Evolutionary conservation across 805 yeast genomes (phyloP).

Genomic region (Kuraishia ogatae): DNA sequence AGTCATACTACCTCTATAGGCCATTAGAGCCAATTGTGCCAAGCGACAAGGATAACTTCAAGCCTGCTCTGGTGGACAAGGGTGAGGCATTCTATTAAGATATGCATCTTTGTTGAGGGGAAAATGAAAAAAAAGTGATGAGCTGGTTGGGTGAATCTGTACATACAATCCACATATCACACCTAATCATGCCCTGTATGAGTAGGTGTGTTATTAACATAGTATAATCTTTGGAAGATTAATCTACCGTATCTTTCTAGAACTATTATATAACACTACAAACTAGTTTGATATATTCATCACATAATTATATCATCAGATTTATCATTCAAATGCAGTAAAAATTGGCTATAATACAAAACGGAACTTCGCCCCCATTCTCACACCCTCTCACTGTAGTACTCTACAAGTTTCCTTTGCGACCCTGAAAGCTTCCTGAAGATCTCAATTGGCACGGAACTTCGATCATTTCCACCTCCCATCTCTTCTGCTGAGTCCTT

Average conservation of each 20-base stretch:
- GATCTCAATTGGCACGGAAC: conserved; percentile 9
- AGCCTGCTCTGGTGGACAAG: conserved; percentile 25
- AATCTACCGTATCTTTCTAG: too few species aligned
- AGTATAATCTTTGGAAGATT: not conserved
- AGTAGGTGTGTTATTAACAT: too few species aligned
- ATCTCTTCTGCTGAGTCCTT: not conserved
- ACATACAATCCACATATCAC: not conserved
- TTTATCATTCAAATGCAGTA: not conserved
- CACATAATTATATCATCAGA: not conserved
- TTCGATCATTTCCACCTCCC: not conserved
- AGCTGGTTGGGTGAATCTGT: not conserved
- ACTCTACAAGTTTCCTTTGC: conserved; percentile 38
- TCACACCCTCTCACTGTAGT: conserved; percentile 22
- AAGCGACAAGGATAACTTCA: conserved; percentile 36
- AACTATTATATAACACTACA: too few species aligned
- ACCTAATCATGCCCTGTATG: not conserved
- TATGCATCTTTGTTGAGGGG: not conserved
- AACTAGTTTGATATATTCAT: too few species aligned
- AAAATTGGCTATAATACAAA: not conserved
- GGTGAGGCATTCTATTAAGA: conserved; percentile 23
- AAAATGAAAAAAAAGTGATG: not conserved
- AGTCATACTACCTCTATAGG: conserved; percentile 86
- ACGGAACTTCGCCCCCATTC: not conserved
- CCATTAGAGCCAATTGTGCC: conserved; percentile 63
- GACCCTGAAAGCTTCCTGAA: conserved; percentile 29